Evolutionary conservation across 306 rosid genomes (phyloP).

Genomic region (Begonia peltatifolia): DNA sequence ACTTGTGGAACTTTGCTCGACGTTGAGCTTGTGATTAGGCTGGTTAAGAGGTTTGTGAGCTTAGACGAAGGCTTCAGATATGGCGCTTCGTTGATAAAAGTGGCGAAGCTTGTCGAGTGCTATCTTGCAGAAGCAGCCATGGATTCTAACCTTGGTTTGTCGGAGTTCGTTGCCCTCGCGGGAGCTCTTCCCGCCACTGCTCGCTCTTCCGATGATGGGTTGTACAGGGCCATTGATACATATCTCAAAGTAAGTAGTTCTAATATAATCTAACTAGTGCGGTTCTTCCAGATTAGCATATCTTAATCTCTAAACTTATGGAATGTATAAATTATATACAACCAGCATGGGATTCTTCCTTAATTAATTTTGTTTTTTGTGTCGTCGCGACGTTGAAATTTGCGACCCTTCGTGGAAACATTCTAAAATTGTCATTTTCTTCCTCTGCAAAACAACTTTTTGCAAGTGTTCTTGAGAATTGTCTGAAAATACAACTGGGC

Average conservation of each 20-base stretch:
- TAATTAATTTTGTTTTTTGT: no score
- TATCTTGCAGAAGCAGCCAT: constrained; percentile 75
- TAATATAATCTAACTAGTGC: no score
- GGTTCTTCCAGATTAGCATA: no score
- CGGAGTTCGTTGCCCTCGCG: constrained; percentile 50
- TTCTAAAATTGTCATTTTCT: no score
- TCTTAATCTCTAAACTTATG: no score
- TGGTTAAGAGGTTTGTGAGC: constrained; percentile 57
- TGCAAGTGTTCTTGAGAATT: no score
- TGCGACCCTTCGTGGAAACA: no score
- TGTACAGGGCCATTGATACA: constrained; percentile 87
- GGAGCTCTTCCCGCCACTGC: constrained; percentile 63
- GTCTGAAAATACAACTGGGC: no score
- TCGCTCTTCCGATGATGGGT: constrained; percentile 70
- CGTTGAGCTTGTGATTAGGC: constrained; percentile 46
- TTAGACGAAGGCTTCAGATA: constrained; percentile 40
- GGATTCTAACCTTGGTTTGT: constrained; percentile 42
- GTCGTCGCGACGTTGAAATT: no score
- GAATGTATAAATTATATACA: no score
- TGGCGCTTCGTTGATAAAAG: constrained; percentile 59
- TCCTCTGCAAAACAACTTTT: no score
- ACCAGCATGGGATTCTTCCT: no score
- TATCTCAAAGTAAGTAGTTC: constrained; percentile 50
- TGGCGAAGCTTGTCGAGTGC: constrained; percentile 62
- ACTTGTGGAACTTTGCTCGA: constrained; percentile 72